Conservation (phyloP, 192 early-diverging fungal genomes). For the Gaertneriomyces semiglobifer region DNA sequence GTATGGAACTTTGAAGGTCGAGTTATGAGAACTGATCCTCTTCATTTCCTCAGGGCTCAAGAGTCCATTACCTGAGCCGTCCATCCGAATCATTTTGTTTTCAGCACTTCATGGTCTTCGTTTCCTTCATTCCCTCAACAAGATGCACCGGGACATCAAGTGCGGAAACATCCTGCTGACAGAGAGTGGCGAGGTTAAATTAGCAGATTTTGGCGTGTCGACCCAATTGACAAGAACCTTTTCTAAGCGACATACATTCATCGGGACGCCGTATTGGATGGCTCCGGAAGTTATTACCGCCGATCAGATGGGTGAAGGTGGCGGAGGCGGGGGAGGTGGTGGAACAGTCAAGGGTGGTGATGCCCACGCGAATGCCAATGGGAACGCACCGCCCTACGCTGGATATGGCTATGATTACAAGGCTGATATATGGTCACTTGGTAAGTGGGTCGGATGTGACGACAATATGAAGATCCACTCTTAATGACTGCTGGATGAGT, state of each 20-base stretch:
- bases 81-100: too few relatives aligned
- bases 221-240: slow-evolving; percentile 68
- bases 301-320: slow-evolving; percentile 18
- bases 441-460: too few relatives aligned
- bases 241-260: slow-evolving; percentile 95
- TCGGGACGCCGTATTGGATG: slow-evolving; percentile 84
- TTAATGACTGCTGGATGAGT: too few relatives aligned
- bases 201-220: slow-evolving; percentile 98
- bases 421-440: slow-evolving; percentile 95
- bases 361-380: not conserved
- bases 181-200: slow-evolving; percentile 78
- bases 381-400: slow-evolving; percentile 4
- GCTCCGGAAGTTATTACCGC: slow-evolving; percentile 55
- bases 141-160: slow-evolving; percentile 85
- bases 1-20: too few relatives aligned
- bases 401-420: slow-evolving; percentile 32
- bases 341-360: not conserved
- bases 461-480: too few relatives aligned
- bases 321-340: not conserved
- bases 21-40: too few relatives aligned
- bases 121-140: slow-evolving; percentile 50
- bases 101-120: slow-evolving; percentile 12
- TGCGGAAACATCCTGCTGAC: slow-evolving; percentile 83
- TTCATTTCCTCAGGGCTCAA: too few relatives aligned
- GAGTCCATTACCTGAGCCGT: too few relatives aligned